These are phyloP conservation scores for Podospora appendiculata DNA, from an alignment of 495 filamentous ascomycete species.

Conservation along the genomic window DNA sequence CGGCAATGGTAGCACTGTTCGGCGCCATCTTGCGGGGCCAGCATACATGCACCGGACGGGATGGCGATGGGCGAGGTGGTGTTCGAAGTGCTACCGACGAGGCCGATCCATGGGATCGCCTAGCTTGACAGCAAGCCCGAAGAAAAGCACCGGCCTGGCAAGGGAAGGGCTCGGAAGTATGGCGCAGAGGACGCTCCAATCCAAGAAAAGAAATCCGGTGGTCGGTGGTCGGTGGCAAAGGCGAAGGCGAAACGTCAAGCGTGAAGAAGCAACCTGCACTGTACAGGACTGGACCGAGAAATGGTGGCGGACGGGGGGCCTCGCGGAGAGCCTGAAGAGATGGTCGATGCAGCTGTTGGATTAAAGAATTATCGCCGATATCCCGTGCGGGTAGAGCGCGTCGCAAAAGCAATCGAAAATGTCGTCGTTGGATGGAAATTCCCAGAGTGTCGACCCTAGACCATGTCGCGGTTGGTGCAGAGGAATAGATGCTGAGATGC, in stretches of 20 bases:
- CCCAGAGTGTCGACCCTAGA: background rate
- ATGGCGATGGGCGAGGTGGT: slow-evolving; percentile 10
- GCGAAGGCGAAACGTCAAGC: no score
- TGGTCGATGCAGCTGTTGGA: slow-evolving; percentile 27
- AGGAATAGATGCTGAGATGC: no score
- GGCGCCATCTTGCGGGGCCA: slow-evolving; percentile 54
- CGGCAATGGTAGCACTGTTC: slow-evolving; percentile 54
- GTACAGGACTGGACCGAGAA: background rate
- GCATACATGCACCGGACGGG: slow-evolving; percentile 9
- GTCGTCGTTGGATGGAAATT: background rate
- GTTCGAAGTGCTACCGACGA: slow-evolving; percentile 15
- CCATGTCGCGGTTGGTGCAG: no score
- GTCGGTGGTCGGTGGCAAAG: no score
- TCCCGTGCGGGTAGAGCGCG: slow-evolving; percentile 3
- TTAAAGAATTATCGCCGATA: slow-evolving; percentile 17
- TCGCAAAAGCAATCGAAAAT: slow-evolving; percentile 6
- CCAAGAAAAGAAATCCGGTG: background rate
- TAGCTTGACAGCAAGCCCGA: background rate
- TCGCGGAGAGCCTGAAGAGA: slow-evolving; percentile 8
- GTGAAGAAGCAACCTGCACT: no score
- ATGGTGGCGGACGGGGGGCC: background rate
- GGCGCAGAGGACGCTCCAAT: no score
- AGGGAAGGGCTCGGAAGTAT: no score
- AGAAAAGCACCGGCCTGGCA: background rate
- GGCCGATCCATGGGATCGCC: slow-evolving; percentile 21